Conservation (phyloP, 768 basidiomycete species). For the Lactifluus piperatus region DNA sequence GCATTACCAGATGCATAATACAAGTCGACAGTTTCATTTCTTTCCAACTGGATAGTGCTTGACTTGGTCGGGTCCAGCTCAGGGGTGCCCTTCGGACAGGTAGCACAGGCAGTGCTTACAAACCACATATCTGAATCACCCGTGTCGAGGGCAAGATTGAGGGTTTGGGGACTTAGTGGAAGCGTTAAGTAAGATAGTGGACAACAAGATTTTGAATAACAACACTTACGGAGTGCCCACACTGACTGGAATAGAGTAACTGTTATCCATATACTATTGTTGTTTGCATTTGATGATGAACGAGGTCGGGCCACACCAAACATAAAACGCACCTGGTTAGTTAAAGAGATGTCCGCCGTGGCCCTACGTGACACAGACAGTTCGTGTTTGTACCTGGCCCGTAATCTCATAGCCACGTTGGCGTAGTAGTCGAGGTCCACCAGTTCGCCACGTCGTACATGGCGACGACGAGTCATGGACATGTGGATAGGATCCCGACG, state of each 20-base stretch:
- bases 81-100: constrained; percentile 35
- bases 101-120: constrained; percentile 39
- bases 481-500: constrained; percentile 32
- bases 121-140: constrained; percentile 92
- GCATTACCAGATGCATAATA: constrained; percentile 68
- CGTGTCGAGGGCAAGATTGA: constrained; percentile 84
- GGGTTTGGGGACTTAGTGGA: constrained; percentile 45
- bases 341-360: constrained; percentile 32
- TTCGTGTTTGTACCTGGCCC: constrained; percentile 38
- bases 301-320: background rate
- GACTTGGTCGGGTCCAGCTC: constrained; percentile 40
- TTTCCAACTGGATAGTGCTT: constrained; percentile 28
- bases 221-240: constrained; percentile 45
- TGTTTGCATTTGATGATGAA: background rate
- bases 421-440: background rate
- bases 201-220: background rate
- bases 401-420: background rate
- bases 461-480: constrained; percentile 34
- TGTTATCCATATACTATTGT: constrained; percentile 37
- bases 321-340: constrained; percentile 40
- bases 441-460: background rate
- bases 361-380: constrained; percentile 31
- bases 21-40: constrained; percentile 32
- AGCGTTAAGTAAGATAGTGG: background rate
- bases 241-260: constrained; percentile 45